A percentile compares a stretch with the other conserved stretches of the same genome.
Evolutionary conservation across 441 rosid species (phyloP).

Genomic region (Bocquillonia castaneifolia): DNA sequence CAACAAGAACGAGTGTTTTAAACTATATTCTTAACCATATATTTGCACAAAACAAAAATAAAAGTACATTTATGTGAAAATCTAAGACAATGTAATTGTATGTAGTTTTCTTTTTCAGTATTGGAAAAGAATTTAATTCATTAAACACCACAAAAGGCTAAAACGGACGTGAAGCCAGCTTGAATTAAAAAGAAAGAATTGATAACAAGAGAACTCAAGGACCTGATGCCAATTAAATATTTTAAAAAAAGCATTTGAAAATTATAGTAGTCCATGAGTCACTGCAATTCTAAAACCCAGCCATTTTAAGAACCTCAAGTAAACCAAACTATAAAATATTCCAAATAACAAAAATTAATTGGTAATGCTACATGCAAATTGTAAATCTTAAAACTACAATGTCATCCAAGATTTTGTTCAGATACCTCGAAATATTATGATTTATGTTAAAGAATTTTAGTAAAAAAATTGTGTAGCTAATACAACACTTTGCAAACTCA

Average conservation of each 20-base stretch:
- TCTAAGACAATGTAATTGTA: not conserved
- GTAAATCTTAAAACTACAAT: not conserved
- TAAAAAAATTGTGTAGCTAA: not conserved
- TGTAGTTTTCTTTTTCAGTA: not conserved
- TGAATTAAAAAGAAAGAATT: not conserved
- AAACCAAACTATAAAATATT: not conserved
- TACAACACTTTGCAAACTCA: not conserved
- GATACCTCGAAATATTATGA: not conserved
- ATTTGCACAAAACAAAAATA: constrained; percentile 8
- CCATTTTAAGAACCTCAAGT: not conserved
- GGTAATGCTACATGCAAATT: not conserved
- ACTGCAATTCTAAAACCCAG: not conserved
- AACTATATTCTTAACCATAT: constrained; percentile 10
- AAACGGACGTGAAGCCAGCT: not conserved
- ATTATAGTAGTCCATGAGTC: not conserved
- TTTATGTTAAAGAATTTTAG: not conserved
- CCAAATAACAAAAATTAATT: not conserved
- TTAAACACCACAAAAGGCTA: not conserved
- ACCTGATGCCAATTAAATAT: not conserved
- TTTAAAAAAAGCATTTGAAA: not conserved
- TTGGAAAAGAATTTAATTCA: not conserved
- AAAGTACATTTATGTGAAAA: not conserved
- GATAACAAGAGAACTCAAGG: not conserved
- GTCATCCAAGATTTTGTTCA: not conserved
- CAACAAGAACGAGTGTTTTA: constrained; percentile 5